These are phyloP conservation scores for Curvularia spicifera DNA, from an alignment of 2,329 filamentous ascomycete genomes.

Conservation along the genomic window DNA sequence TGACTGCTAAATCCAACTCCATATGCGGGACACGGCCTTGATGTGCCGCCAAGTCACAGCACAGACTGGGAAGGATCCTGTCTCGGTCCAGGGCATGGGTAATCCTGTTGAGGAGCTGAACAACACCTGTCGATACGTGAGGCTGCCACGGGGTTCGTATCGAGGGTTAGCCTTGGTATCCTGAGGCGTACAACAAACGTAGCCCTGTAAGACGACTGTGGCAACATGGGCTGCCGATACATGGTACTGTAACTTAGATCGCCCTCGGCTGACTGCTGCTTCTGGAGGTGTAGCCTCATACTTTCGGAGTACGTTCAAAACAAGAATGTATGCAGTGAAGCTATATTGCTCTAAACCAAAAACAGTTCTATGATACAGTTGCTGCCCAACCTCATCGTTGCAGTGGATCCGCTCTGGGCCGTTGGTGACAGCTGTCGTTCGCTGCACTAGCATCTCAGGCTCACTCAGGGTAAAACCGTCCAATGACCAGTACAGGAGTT, in stretches of 20 bases:
- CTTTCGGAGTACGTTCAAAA: background rate
- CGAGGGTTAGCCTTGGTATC: slow-evolving; percentile 11
- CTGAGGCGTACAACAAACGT: slow-evolving; percentile 26
- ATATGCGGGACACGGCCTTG: slow-evolving; percentile 11
- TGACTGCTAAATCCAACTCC: slow-evolving; percentile 14
- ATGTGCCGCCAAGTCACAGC: slow-evolving; percentile 9
- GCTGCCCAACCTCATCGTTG: slow-evolving; percentile 29
- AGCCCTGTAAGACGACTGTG: slow-evolving; percentile 12
- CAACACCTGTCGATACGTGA: slow-evolving; percentile 18
- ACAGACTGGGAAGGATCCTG: slow-evolving; percentile 12
- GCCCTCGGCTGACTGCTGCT: background rate
- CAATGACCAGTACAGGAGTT: slow-evolving; percentile 20
- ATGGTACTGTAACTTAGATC: slow-evolving; percentile 3
- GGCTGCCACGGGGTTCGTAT: slow-evolving; percentile 18
- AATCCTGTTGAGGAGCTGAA: slow-evolving; percentile 1
- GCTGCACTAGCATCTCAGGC: slow-evolving; percentile 25
- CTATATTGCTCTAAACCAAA: slow-evolving; percentile 27
- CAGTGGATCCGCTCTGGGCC: slow-evolving; percentile 18
- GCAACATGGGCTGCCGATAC: slow-evolving; percentile 13
- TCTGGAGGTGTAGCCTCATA: slow-evolving; percentile 1
- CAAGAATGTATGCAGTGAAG: slow-evolving; percentile 21
- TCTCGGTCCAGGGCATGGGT: slow-evolving; percentile 11
- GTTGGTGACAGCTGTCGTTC: slow-evolving; percentile 32
- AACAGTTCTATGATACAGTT: slow-evolving; percentile 28
- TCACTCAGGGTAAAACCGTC: slow-evolving; percentile 22